Evolutionary conservation across 73 alveolate genomes (phyloP).

Genomic region (Symbiodinium natans): DNA sequence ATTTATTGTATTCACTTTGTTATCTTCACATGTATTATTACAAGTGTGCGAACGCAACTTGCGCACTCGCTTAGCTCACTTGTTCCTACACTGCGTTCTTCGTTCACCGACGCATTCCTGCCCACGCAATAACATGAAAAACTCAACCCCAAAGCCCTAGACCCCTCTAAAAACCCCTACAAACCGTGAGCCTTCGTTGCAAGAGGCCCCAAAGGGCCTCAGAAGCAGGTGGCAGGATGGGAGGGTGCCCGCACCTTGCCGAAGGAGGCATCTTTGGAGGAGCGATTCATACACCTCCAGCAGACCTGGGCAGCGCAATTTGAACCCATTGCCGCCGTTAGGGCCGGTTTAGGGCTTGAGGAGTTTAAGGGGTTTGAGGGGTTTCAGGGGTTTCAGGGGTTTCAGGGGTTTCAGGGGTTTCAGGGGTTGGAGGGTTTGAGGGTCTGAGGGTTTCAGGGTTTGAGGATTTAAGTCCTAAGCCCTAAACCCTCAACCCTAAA

Average conservation of each 20-base stretch:
- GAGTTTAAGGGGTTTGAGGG: background rate
- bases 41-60: too few species aligned
- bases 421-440: background rate
- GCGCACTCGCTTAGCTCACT: too few species aligned
- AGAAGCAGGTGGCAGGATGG: background rate
- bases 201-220: too few species aligned
- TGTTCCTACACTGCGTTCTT: too few species aligned
- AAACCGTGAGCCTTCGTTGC: too few species aligned
- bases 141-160: too few species aligned
- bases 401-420: too few species aligned
- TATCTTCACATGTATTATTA: too few species aligned
- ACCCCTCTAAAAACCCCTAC: background rate
- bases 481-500: background rate
- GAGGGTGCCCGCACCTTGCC: conserved; percentile 37
- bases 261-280: conserved; percentile 64
- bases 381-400: background rate
- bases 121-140: too few species aligned
- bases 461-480: background rate
- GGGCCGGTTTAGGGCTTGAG: background rate
- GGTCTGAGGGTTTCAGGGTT: background rate
- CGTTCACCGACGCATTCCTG: too few species aligned
- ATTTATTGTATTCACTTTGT: too few species aligned
- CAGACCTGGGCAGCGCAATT: conserved; percentile 9
- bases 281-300: conserved; percentile 92
- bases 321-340: background rate